Evolutionary conservation across 2,329 filamentous ascomycete genomes (phyloP).

Genomic region (Fusarium goolgardi): DNA sequence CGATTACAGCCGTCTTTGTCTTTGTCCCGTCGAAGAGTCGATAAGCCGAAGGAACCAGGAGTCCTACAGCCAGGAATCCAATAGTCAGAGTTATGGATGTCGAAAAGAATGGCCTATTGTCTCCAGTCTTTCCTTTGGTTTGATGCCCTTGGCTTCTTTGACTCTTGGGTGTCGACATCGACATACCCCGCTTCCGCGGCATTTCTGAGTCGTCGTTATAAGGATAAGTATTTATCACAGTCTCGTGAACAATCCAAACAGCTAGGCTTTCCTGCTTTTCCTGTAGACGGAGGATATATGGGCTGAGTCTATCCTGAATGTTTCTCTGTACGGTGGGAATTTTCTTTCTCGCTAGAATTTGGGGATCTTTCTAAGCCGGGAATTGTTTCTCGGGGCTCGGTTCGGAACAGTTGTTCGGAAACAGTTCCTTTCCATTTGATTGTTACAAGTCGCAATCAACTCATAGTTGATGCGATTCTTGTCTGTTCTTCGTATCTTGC

Average conservation of each 20-base stretch:
- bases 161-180: background rate
- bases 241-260: fast-evolving
- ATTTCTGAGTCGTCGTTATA: background rate
- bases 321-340: too few relatives aligned
- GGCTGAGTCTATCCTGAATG: background rate
- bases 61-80: constrained; percentile 3
- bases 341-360: background rate
- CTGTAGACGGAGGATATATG: background rate
- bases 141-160: background rate
- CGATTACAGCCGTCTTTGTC: background rate
- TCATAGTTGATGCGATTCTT: background rate
- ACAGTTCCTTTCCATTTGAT: background rate
- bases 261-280: too few relatives aligned
- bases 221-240: background rate
- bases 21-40: background rate
- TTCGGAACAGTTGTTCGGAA: background rate
- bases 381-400: background rate
- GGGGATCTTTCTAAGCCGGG: background rate
- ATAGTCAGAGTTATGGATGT: constrained; percentile 2
- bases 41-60: constrained; percentile 5
- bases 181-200: constrained; percentile 24
- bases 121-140: background rate
- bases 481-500: background rate
- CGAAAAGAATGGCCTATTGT: background rate
- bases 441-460: background rate